Percentiles rank a stretch among this genome's conserved stretches.
phyloP scores from a whole-genome alignment of 176 grass and related monocot species.

The Calamus simplicifolius region DNA sequence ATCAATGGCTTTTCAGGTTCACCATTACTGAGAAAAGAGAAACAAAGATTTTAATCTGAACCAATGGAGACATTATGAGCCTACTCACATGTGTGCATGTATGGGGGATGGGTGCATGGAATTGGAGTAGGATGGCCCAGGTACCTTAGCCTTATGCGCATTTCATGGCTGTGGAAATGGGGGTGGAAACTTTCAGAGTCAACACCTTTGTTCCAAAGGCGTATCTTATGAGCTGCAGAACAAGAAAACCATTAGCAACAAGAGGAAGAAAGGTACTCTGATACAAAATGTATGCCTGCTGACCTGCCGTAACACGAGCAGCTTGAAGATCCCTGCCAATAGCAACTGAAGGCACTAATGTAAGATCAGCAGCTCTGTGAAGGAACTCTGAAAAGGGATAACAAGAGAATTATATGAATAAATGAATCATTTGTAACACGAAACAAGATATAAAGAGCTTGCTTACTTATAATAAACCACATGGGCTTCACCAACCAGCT shows the following conservation, averaged over 20 bases:
- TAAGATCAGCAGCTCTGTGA: constrained; percentile 83
- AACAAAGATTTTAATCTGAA: constrained; percentile 7
- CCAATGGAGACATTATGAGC: too few species aligned
- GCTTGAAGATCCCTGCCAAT: constrained; percentile 86
- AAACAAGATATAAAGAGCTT: constrained; percentile 3
- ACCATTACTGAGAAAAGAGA: constrained; percentile 49
- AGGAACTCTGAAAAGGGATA: constrained; percentile 66
- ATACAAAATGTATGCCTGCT: constrained; percentile 17
- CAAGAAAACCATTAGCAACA: constrained; percentile 18
- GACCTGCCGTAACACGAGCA: constrained; percentile 77
- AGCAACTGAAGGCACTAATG: constrained; percentile 79
- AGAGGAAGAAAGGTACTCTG: not conserved
- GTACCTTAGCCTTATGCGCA: constrained; percentile 76
- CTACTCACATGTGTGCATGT: not conserved
- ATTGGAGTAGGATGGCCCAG: not conserved
- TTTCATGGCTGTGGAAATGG: constrained; percentile 61
- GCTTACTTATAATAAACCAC: constrained; percentile 88
- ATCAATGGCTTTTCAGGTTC: constrained; percentile 88
- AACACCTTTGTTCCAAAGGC: constrained; percentile 97
- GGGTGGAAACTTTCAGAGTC: constrained; percentile 94
- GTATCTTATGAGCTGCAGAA: constrained; percentile 65
- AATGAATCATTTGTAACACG: not conserved
- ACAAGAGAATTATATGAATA: constrained; percentile 13
- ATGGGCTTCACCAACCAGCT: constrained; percentile 94
- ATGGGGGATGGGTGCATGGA: not conserved